A percentile compares a stretch with the other conserved stretches of the same genome.
phyloP scores from a whole-genome alignment of 352 stramenopile genomes.

The Halophytophthora polymorphica region DNA sequence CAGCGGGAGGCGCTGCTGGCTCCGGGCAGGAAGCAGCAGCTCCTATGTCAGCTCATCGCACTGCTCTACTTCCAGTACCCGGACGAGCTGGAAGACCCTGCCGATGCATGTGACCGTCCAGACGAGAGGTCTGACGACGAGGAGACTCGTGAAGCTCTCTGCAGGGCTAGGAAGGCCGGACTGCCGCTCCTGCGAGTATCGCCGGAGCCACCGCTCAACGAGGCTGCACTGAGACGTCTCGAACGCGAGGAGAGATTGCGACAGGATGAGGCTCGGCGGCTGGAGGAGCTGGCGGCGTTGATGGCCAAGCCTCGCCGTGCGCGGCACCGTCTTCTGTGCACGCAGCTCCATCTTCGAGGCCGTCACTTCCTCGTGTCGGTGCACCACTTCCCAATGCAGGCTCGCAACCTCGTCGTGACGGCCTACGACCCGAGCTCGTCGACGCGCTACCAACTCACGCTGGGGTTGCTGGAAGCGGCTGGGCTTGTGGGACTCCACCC shows the following conservation, averaged over 20 bases:
- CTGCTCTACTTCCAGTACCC: constrained; percentile 70
- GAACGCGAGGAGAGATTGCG: constrained; percentile 51
- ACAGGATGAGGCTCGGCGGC: constrained; percentile 46
- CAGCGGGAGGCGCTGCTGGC: constrained; percentile 36
- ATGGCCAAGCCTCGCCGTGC: constrained; percentile 41
- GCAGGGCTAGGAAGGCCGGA: not conserved
- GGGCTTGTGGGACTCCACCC: constrained; percentile 34
- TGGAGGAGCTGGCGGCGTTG: constrained; percentile 40
- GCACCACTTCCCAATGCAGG: constrained; percentile 55
- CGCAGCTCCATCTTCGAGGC: constrained; percentile 29
- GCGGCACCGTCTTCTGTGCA: constrained; percentile 46
- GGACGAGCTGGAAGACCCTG: not conserved
- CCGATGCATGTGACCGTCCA: not conserved
- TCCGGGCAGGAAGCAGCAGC: constrained; percentile 46
- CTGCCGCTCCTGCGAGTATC: constrained; percentile 37
- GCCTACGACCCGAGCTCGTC: constrained; percentile 50
- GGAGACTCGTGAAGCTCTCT: not conserved
- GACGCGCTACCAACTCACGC: constrained; percentile 30
- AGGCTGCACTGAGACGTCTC: constrained; percentile 34
- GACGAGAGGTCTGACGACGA: constrained; percentile 1
- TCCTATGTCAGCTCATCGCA: constrained; percentile 48
- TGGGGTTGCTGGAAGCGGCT: constrained; percentile 45
- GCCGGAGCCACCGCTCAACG: constrained; percentile 40
- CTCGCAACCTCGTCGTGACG: constrained; percentile 47
- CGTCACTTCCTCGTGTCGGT: constrained; percentile 52